Evolutionary conservation across 495 filamentous ascomycete species (phyloP), one percentile per base, ranked within the genome.

Genomic region (Cercophora scortea): DNA sequence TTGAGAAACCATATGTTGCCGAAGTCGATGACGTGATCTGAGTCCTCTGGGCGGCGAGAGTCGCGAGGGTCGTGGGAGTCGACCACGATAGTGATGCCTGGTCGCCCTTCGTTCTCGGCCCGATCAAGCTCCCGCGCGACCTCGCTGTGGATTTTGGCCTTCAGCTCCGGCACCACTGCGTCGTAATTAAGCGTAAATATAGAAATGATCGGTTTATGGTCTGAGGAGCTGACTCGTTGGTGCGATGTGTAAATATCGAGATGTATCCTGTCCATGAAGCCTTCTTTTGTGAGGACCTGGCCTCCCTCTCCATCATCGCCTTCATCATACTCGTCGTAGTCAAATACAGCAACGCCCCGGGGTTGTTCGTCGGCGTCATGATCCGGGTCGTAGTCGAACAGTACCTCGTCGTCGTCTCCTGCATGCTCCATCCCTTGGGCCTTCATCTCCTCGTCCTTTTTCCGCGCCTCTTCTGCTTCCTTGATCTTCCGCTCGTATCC

Each of bases 361-460:
- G 54, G 61, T 25, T 55, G 66, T 6, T 68, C 68, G 3, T 74
- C 70, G 9, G 78, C 79, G 63, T 90, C 87, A n/a, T 78, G 77
- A 8, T 89, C 87, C 1, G 90, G 90, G 54, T 95, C 83, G 62
- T 95, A 95, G 50, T 94, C 88, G 57, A 94, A 98, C 15, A 97
- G 68, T 8, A 96, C 84, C 50, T 83, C 82, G 42, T 95, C 89
- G 58, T 95, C 90, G 7, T 86, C 80, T 47, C 74, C 82, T 7
- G 81, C 83, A 53, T 88, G 74, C 43, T 89, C 87, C 33, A 93
- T 73, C 6, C 89, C 89, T 36, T 80, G 79, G 3, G 82, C 81
- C 60, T 86, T 84, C 88, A 96, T 89, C 58, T 95, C 88, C 56
- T 87, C 81, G 60, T 96, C 89, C 58, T 77, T 79, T 61, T 85